Base-by-base conservation (phyloP, 352 stramenopile species). In the Globisporangium cederbergense region DNA sequence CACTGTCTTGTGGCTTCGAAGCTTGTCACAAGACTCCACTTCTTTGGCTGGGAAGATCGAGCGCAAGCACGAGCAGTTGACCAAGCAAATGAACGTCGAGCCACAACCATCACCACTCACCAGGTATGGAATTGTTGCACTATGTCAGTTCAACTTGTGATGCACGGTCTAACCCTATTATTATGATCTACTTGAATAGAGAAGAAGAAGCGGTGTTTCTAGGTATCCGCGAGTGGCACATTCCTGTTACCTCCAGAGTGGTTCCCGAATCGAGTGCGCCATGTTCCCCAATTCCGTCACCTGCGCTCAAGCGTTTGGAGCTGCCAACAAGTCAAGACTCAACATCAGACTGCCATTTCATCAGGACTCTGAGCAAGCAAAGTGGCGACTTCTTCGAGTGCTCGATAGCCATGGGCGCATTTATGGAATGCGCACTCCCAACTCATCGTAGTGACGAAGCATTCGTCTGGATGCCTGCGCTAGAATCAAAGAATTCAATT, bases 181-280 rank as follows among this genome's bases (percentile, higher is more conserved):
- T 0, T 50, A 2, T 42, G 22, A 43, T 14, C 11, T 25, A 14
- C 13, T 45, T 45, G 40, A 16, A 16, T 38, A 62, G 57, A 4
- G 57, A 62, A 6, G 42, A 62, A 52, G 57, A 54, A 34, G 56
- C 42, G 8, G 40, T 38, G 4, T 16, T 16, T 11, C 9, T 53
- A 8, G 40, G 40, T 13, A 28, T 62, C 4, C 5, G 18, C 10
- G 36, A 43, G 1, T 20, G 25, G 3, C 40, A 16, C 22, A 8
- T 54, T 20, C 45, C 18, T 25, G 25, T 38, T 8, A 13, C 13
- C 11, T 32, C 25, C 14, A 18, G 22, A 22, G 13, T 46, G 4
- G 4, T 11, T 2, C 22, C 30, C 45, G 43, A 13, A 51, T 22
- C 20, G 57, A 52, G 32, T 5, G 3, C 13, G 11, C 11, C n/a